These are phyloP conservation scores for Pythium oligandrum DNA, from an alignment of 352 stramenopile species.

Conservation along the genomic window DNA sequence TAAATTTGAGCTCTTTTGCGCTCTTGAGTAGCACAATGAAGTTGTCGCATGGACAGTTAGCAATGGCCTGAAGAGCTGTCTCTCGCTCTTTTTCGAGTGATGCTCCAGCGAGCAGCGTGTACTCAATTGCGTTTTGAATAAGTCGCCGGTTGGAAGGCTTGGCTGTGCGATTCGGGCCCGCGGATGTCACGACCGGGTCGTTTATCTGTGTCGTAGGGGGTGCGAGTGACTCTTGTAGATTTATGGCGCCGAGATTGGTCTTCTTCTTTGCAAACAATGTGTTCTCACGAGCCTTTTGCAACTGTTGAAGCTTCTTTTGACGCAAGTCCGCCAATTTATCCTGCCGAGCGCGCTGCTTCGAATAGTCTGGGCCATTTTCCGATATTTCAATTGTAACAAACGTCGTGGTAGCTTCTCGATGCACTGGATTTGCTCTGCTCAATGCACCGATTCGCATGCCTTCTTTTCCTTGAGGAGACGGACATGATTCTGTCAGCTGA, in stretches of 20 bases:
- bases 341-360: conserved; percentile 12
- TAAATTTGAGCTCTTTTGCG: conserved; percentile 67
- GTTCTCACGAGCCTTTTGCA: conserved; percentile 40
- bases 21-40: conserved; percentile 77
- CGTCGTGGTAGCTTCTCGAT: conserved; percentile 1
- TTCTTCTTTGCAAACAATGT: conserved; percentile 24
- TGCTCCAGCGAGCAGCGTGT: conserved; percentile 57
- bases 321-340: conserved; percentile 40
- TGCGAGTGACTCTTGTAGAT: no score
- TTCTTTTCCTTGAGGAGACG: no score
- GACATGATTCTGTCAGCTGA: no score
- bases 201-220: no score
- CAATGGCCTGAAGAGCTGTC: conserved; percentile 36
- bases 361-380: conserved; percentile 4
- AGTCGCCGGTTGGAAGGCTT: conserved; percentile 60
- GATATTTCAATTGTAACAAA: background rate
- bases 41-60: conserved; percentile 48
- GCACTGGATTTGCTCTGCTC: no score
- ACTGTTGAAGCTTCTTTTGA: conserved; percentile 57
- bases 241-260: conserved; percentile 13
- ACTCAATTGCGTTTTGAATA: conserved; percentile 80
- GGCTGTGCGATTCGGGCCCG: no score
- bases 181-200: no score
- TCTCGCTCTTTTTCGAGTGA: conserved; percentile 55
- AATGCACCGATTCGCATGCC: no score